phyloP scores from a whole-genome alignment of 139 green algal species.

The Desmodesmus armatus region DNA sequence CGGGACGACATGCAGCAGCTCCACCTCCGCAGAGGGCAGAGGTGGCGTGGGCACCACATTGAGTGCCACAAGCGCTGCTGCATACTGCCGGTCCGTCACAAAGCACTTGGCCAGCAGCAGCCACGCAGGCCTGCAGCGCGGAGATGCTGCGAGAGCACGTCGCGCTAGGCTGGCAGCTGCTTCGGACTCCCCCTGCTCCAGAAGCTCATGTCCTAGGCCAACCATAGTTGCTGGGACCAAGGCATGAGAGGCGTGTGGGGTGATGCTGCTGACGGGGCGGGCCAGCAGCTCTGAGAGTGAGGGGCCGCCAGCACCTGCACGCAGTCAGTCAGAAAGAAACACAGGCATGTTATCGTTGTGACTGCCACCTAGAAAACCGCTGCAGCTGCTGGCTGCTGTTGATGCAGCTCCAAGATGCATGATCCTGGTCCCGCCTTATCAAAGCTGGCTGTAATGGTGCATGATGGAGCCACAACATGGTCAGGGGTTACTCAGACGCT shows the following conservation, averaged over 20 bases:
- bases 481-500: too few relatives aligned
- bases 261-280: neutral
- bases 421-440: too few relatives aligned
- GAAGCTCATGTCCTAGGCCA: slow-evolving; percentile 55
- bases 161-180: slow-evolving; percentile 30
- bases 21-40: slow-evolving; percentile 36
- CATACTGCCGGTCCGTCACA: slow-evolving; percentile 44
- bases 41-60: slow-evolving; percentile 66
- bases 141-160: neutral
- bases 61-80: slow-evolving; percentile 54
- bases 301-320: neutral
- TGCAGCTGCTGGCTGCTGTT: too few relatives aligned
- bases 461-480: too few relatives aligned
- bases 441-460: too few relatives aligned
- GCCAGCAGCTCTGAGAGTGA: slow-evolving; percentile 23
- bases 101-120: slow-evolving; percentile 62
- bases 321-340: too few relatives aligned
- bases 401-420: too few relatives aligned
- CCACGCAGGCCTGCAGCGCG: slow-evolving; percentile 59
- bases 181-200: slow-evolving; percentile 51
- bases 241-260: neutral
- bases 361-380: too few relatives aligned
- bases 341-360: too few relatives aligned
- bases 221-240: slow-evolving; percentile 43
- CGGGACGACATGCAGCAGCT: slow-evolving; percentile 51